Base-by-base conservation (phyloP, 495 filamentous ascomycete genomes). In the Penicillium cosmopolitanum region DNA sequence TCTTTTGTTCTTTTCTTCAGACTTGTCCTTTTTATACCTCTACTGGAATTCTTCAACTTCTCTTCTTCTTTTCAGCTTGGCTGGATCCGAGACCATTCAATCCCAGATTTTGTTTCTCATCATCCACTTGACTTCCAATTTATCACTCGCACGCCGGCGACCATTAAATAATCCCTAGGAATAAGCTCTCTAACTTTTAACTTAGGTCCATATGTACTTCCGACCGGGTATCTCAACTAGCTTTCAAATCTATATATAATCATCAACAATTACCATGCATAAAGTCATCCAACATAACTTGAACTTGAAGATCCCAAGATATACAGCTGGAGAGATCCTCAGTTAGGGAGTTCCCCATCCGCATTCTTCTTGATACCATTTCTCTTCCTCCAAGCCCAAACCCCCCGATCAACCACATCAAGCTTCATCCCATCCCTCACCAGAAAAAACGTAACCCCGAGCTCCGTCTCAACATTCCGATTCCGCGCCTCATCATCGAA, bases 401-500 rank as follows among this genome's bases (percentile, higher is more conserved):
- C 84, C 4, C 93, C 94, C 23, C 79, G 81, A 74, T 95, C 91
- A 46, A 98, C 74, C 80, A 92, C 93, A 3, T 81, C 83, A 71
- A 81, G 84, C n/a, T 82, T 89, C 53, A 96, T 85, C 2, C 95
- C 95, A 70, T 92, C 87, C 57, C 84, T 70, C 5, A 98, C 89
- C 62, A 96, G 68, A 67, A 84, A 85, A 80, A 96, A 96, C 7
- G 87, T 88, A 25, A 97, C 90, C 2, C 93, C 93, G 52, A 97
- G 61, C 58, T 82, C 74, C 52, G 80, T 86, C 77, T 94, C 90
- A 0, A 96, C 94, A 72, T 96, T 91, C 38, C 81, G 76, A 71
- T 98, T 98, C 58, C 94, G 78, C 47, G 81, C 74, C 83, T 98
- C 94, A 62, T 98, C 94, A 64, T 98, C 94, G 66, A 97, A 98